These are phyloP conservation scores for Noccaea caerulescens DNA, from an alignment of 345 rosid genomes.

Conservation along the genomic window DNA sequence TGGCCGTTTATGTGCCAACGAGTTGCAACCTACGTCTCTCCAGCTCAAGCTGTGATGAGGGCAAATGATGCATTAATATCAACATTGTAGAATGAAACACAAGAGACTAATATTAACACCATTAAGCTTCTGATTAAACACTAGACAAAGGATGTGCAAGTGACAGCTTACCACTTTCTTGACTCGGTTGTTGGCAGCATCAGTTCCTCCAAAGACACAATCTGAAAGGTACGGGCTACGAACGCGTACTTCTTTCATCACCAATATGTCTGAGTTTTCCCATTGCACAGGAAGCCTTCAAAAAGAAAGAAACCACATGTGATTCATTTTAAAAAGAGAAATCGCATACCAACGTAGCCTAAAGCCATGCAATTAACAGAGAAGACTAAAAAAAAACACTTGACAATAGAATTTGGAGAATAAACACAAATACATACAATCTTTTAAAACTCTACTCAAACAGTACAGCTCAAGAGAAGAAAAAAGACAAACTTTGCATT, in stretches of 20 bases:
- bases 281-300: slow-evolving; percentile 95
- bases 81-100: too few species aligned
- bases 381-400: not conserved
- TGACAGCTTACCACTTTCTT: slow-evolving; percentile 85
- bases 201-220: slow-evolving; percentile 87
- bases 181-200: slow-evolving; percentile 95
- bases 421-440: not conserved
- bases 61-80: slow-evolving; percentile 18
- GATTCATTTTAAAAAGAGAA: slow-evolving; percentile 6
- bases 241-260: slow-evolving; percentile 93
- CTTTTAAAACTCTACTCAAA: not conserved
- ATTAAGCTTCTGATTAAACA: too few species aligned
- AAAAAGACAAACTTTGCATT: not conserved
- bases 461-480: slow-evolving; percentile 6
- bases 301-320: not conserved
- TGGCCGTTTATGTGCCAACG: slow-evolving; percentile 34
- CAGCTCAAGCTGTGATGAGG: slow-evolving; percentile 39
- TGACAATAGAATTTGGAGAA: slow-evolving; percentile 7
- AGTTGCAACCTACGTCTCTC: slow-evolving; percentile 46
- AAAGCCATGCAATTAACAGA: not conserved
- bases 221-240: slow-evolving; percentile 86
- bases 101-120: too few species aligned
- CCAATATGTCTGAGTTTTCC: slow-evolving; percentile 91
- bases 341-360: not conserved
- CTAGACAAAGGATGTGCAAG: not conserved